Percentiles rank a stretch among this genome's conserved stretches.
phyloP scores from a whole-genome alignment of 2,329 filamentous ascomycete species.

The Torrubiellomyces zombiae region DNA sequence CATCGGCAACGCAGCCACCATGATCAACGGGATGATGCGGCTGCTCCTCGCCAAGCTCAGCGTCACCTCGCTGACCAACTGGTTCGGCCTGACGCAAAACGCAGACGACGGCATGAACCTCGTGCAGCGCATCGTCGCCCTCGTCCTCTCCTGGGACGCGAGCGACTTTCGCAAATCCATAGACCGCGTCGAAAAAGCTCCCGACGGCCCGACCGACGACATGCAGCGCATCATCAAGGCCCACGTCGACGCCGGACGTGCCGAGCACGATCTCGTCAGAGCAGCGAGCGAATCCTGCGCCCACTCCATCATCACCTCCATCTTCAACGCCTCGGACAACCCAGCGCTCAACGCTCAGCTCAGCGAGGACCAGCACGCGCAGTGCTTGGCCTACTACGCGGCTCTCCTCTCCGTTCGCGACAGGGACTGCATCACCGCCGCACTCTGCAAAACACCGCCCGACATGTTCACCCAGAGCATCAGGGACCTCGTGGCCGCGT shows the following conservation, averaged over 20 bases:
- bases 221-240: slow-evolving; percentile 43
- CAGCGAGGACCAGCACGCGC: slow-evolving; percentile 41
- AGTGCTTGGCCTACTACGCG: slow-evolving; percentile 53
- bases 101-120: slow-evolving; percentile 69
- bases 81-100: slow-evolving; percentile 55
- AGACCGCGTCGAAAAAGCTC: slow-evolving; percentile 46
- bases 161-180: slow-evolving; percentile 50
- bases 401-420: slow-evolving; percentile 57
- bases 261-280: slow-evolving; percentile 42
- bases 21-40: slow-evolving; percentile 61
- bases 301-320: slow-evolving; percentile 48
- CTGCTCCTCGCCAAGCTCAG: slow-evolving; percentile 65
- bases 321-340: slow-evolving; percentile 41
- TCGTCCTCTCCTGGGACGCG: slow-evolving; percentile 57
- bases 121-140: slow-evolving; percentile 58
- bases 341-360: slow-evolving; percentile 28
- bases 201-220: slow-evolving; percentile 39
- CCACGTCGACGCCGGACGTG: slow-evolving; percentile 34
- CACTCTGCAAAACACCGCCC: slow-evolving; percentile 50
- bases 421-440: slow-evolving; percentile 50
- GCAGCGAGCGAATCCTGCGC: slow-evolving; percentile 30
- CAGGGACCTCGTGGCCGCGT: slow-evolving; percentile 46
- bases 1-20: slow-evolving; percentile 63
- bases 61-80: slow-evolving; percentile 59
- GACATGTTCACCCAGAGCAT: slow-evolving; percentile 57